Percentiles rank a stretch among this genome's conserved stretches.
These are phyloP conservation scores for Vitis riparia DNA, from an alignment of 164 flowering plant species.

Conservation along the genomic window DNA sequence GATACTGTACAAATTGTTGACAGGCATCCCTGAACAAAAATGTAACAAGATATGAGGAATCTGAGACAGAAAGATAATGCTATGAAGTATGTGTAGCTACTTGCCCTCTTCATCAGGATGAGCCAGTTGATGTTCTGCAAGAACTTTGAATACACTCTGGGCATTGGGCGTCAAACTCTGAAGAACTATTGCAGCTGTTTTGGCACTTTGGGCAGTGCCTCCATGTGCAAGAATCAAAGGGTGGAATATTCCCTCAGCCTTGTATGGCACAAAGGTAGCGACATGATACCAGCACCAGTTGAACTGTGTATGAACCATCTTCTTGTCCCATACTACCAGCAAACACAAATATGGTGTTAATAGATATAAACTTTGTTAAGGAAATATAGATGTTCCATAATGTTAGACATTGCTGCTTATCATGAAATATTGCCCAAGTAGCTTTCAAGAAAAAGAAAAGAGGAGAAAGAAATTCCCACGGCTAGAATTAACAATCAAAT, in stretches of 20 bases:
- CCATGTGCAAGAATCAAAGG: slow-evolving; percentile 82
- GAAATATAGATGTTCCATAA: neutral
- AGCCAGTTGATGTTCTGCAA: slow-evolving; percentile 79
- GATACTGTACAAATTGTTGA: slow-evolving; percentile 50
- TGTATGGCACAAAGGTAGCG: slow-evolving; percentile 90
- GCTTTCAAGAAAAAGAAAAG: too few species aligned
- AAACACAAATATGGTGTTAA: slow-evolving; percentile 4
- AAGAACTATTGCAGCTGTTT: slow-evolving; percentile 83
- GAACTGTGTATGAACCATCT: slow-evolving; percentile 93
- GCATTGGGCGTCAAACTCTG: slow-evolving; percentile 99
- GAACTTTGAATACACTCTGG: slow-evolving; percentile 86
- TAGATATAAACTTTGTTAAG: neutral
- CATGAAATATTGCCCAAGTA: too few species aligned
- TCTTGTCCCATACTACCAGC: slow-evolving; percentile 93
- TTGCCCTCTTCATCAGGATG: slow-evolving; percentile 89
- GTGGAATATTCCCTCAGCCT: slow-evolving; percentile 70
- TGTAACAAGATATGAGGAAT: neutral
- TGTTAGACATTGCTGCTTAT: neutral
- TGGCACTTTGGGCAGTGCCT: slow-evolving; percentile 68
- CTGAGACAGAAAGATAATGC: neutral
- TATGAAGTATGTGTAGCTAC: slow-evolving; percentile 6
- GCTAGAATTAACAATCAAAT: neutral
- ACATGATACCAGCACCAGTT: slow-evolving; percentile 97
- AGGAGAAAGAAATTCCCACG: neutral
- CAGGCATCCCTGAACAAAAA: slow-evolving; percentile 65